Conservation (phyloP, 371 early-diverging fungal species). For the Funneliformis caledonium region DNA sequence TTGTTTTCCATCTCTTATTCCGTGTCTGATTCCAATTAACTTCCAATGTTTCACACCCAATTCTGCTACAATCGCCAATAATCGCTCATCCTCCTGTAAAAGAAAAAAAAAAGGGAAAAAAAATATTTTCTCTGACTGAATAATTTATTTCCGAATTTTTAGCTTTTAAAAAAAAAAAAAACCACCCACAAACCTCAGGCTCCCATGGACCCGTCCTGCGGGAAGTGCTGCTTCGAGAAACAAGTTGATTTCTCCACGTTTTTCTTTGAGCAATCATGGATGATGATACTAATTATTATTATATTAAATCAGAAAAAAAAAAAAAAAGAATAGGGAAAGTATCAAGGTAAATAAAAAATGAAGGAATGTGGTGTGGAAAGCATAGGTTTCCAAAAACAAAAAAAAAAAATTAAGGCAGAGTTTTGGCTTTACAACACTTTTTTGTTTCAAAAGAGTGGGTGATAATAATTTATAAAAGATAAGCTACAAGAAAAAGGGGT, state of each 20-base stretch:
- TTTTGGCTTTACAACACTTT: not conserved
- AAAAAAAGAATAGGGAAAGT: too few relatives aligned
- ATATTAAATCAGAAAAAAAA: too few relatives aligned
- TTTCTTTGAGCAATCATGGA: not conserved
- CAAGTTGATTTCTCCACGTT: not conserved
- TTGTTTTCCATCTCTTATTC: conserved; percentile 39
- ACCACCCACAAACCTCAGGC: not conserved
- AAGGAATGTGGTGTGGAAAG: not conserved
- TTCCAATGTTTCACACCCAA: conserved; percentile 36
- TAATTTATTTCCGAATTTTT: too few relatives aligned
- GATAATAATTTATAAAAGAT: not conserved
- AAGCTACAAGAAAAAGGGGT: not conserved
- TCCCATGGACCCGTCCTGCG: conserved; percentile 37
- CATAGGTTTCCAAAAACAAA: not conserved
- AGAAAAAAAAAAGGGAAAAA: not conserved
- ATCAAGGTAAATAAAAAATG: not conserved
- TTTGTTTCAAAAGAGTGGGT: not conserved
- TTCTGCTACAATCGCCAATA: not conserved
- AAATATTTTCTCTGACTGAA: too few relatives aligned
- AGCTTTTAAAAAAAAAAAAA: too few relatives aligned
- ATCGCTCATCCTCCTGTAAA: conserved; percentile 32
- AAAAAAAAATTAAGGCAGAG: not conserved
- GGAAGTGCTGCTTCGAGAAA: not conserved
- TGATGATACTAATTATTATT: too few relatives aligned
- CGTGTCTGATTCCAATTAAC: conserved; percentile 32